Percentiles rank a stretch among this genome's conserved stretches.
Conservation (phyloP, 108 stramenopile species). For the Epipyxis sp. region DNA sequence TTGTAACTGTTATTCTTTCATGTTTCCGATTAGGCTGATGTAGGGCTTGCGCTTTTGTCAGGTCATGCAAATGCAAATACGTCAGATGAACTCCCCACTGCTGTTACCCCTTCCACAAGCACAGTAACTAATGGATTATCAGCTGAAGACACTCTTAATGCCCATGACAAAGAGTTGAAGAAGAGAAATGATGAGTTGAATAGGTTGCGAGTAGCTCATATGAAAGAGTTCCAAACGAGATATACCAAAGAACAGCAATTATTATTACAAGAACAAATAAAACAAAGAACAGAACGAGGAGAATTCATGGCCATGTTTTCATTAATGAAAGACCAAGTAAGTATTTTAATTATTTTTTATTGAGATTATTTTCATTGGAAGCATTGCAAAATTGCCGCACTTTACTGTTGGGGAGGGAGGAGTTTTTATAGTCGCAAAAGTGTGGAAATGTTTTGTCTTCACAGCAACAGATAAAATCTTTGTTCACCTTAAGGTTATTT, state of each 20-base stretch:
- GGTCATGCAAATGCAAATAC: constrained; percentile 25
- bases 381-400: too few relatives aligned
- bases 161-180: constrained; percentile 45
- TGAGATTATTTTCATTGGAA: too few relatives aligned
- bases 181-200: constrained; percentile 65
- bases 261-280: not conserved
- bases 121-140: not conserved
- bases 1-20: too few relatives aligned
- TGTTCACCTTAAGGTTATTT: too few relatives aligned
- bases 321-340: constrained; percentile 17
- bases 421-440: too few relatives aligned
- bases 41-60: not conserved
- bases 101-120: not conserved
- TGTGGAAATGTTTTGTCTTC: too few relatives aligned
- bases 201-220: constrained; percentile 45
- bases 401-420: too few relatives aligned
- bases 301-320: constrained; percentile 6
- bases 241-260: constrained; percentile 32
- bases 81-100: not conserved
- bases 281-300: not conserved
- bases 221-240: constrained; percentile 29
- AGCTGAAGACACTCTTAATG: constrained; percentile 34
- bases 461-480: too few relatives aligned
- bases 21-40: constrained; percentile 7
- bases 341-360: too few relatives aligned